Evolutionary conservation across 129 eudicot genomes (phyloP), one percentile per base, ranked within the genome.

Genomic region (Kitagawia praeruptora): DNA sequence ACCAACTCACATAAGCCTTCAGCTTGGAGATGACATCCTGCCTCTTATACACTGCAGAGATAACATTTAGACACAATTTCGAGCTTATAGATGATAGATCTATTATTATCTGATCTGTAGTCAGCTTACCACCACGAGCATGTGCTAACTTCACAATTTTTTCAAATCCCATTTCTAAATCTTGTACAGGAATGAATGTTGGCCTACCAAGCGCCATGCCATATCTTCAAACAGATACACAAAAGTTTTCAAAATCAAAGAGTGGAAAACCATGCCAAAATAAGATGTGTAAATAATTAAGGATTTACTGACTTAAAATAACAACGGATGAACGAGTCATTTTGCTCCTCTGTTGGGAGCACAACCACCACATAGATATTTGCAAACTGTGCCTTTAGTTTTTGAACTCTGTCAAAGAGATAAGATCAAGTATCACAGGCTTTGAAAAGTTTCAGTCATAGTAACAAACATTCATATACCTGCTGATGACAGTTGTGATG

Each of bases 131-230:
- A 40, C 99, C 99, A 84, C 93, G 99, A 74, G 97, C 93, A 85
- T 86, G 98, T 64, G 95, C 95, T 86, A 96, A 83, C 86, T 92
- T 96, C 76, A 90, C 93, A 77, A 96, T 90, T 81, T 89, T 90
- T 88, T 96, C 96, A 73, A 96, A 96, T 41, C 99, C 99, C 98
- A 90, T 92, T 85, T 92, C 98, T 54, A 87, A 80, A 82, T 92
- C 96, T 66, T 82, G 85, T 54, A 83, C 99, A 45, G 96, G 93
- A 77, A 96, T 77, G 77, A 96, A 92, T 53, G 92, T 83, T 41
- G 99, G 98, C 83, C 78, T 92, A 72, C 99, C 96, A 66, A 92
- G 76, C 85, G 82, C 86, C 91, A 87, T 78, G 76, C 88, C 92
- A 82, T 77, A 81, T 78, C 99, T 96, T 69, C 77, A 86, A 70